These are phyloP conservation scores for Nothophoma quercina DNA, from an alignment of 2,329 filamentous ascomycete species.

Conservation along the genomic window DNA sequence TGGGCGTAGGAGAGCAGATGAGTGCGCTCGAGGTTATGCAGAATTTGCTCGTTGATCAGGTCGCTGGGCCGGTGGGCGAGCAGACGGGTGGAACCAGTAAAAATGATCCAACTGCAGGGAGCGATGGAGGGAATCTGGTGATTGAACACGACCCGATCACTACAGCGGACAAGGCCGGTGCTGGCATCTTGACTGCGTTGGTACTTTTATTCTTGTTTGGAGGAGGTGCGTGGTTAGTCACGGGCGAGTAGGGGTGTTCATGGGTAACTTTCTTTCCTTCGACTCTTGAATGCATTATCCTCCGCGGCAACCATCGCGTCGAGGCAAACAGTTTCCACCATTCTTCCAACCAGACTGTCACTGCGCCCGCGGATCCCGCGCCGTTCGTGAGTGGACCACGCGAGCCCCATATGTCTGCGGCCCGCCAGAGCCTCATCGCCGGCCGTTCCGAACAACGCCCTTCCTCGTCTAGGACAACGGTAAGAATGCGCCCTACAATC, in stretches of 20 bases:
- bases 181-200: slow-evolving; percentile 68
- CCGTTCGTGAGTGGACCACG: not conserved
- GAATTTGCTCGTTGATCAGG: slow-evolving; percentile 50
- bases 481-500: not conserved
- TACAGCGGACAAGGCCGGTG: slow-evolving; percentile 70
- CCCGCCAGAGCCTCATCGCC: not conserved
- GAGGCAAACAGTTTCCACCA: not conserved
- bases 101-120: slow-evolving; percentile 54
- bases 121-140: slow-evolving; percentile 34
- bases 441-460: too few relatives aligned
- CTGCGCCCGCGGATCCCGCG: not conserved
- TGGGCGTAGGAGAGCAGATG: slow-evolving; percentile 67
- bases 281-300: not conserved
- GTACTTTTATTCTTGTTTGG: slow-evolving; percentile 62
- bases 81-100: slow-evolving; percentile 60
- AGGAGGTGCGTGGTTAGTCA: slow-evolving; percentile 61
- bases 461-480: too few relatives aligned
- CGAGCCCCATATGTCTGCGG: not conserved
- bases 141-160: slow-evolving; percentile 52
- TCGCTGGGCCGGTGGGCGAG: slow-evolving; percentile 53
- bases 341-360: not conserved
- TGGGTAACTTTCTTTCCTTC: not conserved
- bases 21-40: slow-evolving; percentile 63
- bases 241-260: slow-evolving; percentile 15
- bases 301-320: not conserved